Evolutionary conservation across 352 stramenopile species (phyloP), one percentile per base, ranked within the genome.

Genomic region (Phytopythium kandeliae): DNA sequence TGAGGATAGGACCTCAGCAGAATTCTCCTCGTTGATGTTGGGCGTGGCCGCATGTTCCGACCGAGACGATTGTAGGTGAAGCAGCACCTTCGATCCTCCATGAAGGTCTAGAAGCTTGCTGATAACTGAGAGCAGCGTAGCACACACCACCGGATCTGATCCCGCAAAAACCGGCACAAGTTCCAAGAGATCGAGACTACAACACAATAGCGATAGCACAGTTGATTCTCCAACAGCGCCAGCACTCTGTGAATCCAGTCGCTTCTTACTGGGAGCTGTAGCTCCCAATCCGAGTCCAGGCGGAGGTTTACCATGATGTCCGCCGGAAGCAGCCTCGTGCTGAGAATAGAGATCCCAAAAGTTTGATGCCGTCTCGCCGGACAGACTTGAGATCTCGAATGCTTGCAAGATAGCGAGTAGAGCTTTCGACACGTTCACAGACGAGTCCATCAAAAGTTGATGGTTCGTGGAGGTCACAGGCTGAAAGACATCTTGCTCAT

Each of bases 261-360:
- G 72, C 37, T 78, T 81, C 45, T 81, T 81, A 31, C 70, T 80
- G 7, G 55, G 57, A 6, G 55, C 42, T 12, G 61, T 16, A 11
- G 47, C 13, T 2, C 43, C 26, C 6, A 28, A 7, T 9, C 43
- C 41, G 51, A 28, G 47, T n/a, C 16, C 17, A n/a, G 33, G 28
- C 30, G 17, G 24, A 33, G 42, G 10, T 9, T 25, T 53, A 2
- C 4, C 31, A 11, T 22, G 43, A 12, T 51, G 46, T 17, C 30
- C 22, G 4, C 31, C 31, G 2, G 19, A 19, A 21, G 11, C 4
- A 34, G 4, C 33, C 16, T 51, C 46, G 15, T 22, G 30, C 33
- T 42, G 28, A 17, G 11, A 7, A 25, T 33, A 42, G 3, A 26
- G 24, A 2, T 51, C 46, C 46, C 46, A 40, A 41, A 51, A 51